Evolutionary conservation across 345 rosid genomes (phyloP), one percentile per base, ranked within the genome.

Genomic region (Populus davidiana): DNA sequence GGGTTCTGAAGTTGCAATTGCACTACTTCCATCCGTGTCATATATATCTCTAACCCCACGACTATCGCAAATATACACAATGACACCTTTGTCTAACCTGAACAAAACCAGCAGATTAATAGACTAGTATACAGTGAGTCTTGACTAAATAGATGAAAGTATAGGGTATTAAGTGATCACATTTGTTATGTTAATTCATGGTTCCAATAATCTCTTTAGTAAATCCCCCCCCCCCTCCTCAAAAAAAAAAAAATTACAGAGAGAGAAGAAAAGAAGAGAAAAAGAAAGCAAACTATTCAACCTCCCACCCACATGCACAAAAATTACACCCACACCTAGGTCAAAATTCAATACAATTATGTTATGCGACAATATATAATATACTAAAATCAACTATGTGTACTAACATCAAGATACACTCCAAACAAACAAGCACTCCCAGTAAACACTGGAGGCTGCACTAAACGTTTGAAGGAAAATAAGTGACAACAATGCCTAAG

Each of bases 11-110:
- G 91, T 75, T 82, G 94, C 97, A 71, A 89, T 71, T 20, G 93
- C 92, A 85, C 77, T 83, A 85, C 88, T 89, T 86, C 96, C 98
- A 83, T 96, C 98, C 18, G 97, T 88, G 76, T 93, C 99, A 76
- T 93, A 93, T 77, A 93, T 90, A 77, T 96, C 98, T 86, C 93
- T 86, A 81, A 96, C 87, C 62, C 99, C 98, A 67, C 88, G 86
- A 63, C 89, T 91, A 86, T 93, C 98, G 47, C 92, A 92, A 69
- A 96, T 91, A 81, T 93, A 96, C 68, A 93, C 99, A 71, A 96
- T 91, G 75, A 95, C 96, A 69, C 98, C 96, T 86, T 96, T 92
- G 84, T 96, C 92, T 83, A 96, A 85, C 99, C 99, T 96, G 92
- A 77, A 78, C 36, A 56, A 38, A 14, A 80, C 18, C 61, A 76